A percentile compares a stretch with the other conserved stretches of the same genome.
phyloP scores from a whole-genome alignment of 495 filamentous ascomycete species.

The Emericellopsis terricola region DNA sequence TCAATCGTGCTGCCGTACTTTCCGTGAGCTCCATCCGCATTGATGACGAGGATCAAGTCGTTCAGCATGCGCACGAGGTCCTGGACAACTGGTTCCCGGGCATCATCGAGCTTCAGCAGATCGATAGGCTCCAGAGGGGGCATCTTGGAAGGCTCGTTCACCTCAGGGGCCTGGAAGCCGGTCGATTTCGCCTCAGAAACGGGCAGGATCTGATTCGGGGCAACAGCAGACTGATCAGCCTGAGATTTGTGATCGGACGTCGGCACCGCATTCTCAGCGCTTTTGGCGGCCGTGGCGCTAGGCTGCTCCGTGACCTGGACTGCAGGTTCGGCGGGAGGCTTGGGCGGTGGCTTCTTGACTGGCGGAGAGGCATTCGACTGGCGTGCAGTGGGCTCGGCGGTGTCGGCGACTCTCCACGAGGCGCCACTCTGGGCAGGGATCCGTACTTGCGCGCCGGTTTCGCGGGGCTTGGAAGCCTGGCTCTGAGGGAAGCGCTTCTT shows the following conservation, averaged over 20 bases:
- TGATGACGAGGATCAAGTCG: conserved; percentile 82
- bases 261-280: conserved; percentile 19
- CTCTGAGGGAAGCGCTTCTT: conserved; percentile 71
- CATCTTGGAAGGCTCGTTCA: conserved; percentile 39
- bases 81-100: conserved; percentile 73
- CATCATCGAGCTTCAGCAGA: conserved; percentile 48
- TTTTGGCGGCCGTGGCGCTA: conserved; percentile 13
- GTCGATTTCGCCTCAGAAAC: conserved; percentile 7
- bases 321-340: conserved; percentile 10
- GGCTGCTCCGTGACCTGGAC: conserved; percentile 6
- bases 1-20: conserved; percentile 59
- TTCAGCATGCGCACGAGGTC: conserved; percentile 92
- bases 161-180: conserved; percentile 30
- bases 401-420: conserved; percentile 57
- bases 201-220: conserved; percentile 17
- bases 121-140: conserved; percentile 51
- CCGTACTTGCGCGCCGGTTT: conserved; percentile 54
- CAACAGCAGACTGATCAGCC: conserved; percentile 6
- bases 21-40: conserved; percentile 54
- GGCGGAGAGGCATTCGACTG: conserved; percentile 19
- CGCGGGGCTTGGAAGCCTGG: conserved; percentile 28
- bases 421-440: conserved; percentile 76
- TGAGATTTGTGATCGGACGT: conserved; percentile 11
- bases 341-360: conserved; percentile 14
- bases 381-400: conserved; percentile 17